A percentile compares a stretch with the other conserved stretches of the same genome.
These are phyloP conservation scores for Daldinia vernicosa DNA, from an alignment of 495 filamentous ascomycete species.

Conservation along the genomic window DNA sequence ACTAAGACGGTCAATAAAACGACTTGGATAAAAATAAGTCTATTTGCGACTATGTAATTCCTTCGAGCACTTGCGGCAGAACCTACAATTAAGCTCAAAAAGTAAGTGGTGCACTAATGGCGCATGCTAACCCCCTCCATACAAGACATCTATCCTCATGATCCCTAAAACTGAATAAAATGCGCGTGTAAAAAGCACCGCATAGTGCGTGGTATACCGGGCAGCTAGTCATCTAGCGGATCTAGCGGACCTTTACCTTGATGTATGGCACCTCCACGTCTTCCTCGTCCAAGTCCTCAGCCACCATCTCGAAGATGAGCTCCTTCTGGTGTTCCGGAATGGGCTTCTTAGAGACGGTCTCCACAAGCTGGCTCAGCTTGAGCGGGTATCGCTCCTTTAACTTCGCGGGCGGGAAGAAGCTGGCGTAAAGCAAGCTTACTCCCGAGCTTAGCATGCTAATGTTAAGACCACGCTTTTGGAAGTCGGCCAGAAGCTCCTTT, in stretches of 20 bases:
- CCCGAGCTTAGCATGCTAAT: slow-evolving; percentile 96
- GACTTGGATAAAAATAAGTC: slow-evolving; percentile 19
- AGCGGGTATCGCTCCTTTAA: slow-evolving; percentile 73
- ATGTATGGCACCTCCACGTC: slow-evolving; percentile 98
- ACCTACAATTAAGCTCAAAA: slow-evolving; percentile 9
- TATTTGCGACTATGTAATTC: slow-evolving; percentile 29
- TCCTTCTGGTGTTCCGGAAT: slow-evolving; percentile 93
- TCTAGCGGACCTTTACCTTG: slow-evolving; percentile 74
- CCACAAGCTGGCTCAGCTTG: slow-evolving; percentile 83
- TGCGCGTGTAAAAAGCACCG: slow-evolving; percentile 4
- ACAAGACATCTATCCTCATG: slow-evolving; percentile 27
- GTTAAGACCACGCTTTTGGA: slow-evolving; percentile 78
- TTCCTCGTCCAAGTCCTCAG: slow-evolving; percentile 87
- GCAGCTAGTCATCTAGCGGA: slow-evolving; percentile 43
- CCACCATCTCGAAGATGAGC: slow-evolving; percentile 94
- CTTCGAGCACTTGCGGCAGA: slow-evolving; percentile 6
- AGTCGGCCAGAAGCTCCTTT: slow-evolving; percentile 81
- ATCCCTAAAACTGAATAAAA: slow-evolving; percentile 15
- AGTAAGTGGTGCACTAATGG: slow-evolving; percentile 7
- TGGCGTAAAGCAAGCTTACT: slow-evolving; percentile 94
- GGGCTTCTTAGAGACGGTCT: slow-evolving; percentile 87
- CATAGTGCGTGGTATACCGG: not conserved
- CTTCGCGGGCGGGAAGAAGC: slow-evolving; percentile 91
- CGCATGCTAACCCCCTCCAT: slow-evolving; percentile 20
- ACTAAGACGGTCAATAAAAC: not conserved